Conservation (phyloP, 805 yeast genomes). For the Wickerhamiella spandovensis region DNA sequence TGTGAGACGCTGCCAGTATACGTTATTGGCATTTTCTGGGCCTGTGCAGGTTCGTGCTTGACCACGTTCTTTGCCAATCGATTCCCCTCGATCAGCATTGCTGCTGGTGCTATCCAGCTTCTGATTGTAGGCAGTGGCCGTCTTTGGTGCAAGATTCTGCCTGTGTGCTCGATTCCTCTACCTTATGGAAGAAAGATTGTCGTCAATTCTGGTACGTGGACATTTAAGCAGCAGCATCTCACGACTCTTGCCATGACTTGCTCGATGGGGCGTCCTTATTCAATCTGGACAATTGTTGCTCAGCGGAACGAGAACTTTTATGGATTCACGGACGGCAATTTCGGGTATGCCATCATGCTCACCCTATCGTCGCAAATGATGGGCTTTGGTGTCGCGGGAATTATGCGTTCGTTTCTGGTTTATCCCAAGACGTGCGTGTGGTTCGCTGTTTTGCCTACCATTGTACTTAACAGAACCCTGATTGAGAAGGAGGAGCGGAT, state of each 20-base stretch:
- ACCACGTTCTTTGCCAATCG: conserved; percentile 48
- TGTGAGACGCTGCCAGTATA: conserved; percentile 41
- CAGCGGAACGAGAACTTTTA: conserved; percentile 21
- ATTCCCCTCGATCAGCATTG: conserved; percentile 38
- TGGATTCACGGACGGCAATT: conserved; percentile 15
- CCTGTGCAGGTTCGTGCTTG: conserved; percentile 40
- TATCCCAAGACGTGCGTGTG: conserved; percentile 41
- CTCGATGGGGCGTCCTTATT: conserved; percentile 17
- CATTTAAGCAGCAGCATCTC: conserved; percentile 24
- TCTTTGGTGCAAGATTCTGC: conserved; percentile 21
- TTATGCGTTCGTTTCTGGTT: conserved; percentile 45
- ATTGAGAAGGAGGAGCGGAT: conserved; percentile 29
- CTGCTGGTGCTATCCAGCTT: conserved; percentile 42
- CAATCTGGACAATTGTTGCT: conserved; percentile 23
- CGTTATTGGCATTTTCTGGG: conserved; percentile 36
- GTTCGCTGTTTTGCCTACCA: conserved; percentile 30
- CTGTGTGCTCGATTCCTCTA: not conserved
- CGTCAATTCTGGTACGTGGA: conserved; percentile 39
- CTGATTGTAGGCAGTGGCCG: conserved; percentile 48
- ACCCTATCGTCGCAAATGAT: conserved; percentile 45
- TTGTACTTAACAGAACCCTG: conserved; percentile 38
- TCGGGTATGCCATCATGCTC: conserved; percentile 42
- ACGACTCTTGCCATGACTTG: conserved; percentile 29
- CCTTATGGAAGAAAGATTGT: conserved; percentile 3
- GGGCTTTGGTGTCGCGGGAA: conserved; percentile 57